These are phyloP conservation scores for Tremella fuciformis DNA, from an alignment of 768 basidiomycete species.

Conservation along the genomic window DNA sequence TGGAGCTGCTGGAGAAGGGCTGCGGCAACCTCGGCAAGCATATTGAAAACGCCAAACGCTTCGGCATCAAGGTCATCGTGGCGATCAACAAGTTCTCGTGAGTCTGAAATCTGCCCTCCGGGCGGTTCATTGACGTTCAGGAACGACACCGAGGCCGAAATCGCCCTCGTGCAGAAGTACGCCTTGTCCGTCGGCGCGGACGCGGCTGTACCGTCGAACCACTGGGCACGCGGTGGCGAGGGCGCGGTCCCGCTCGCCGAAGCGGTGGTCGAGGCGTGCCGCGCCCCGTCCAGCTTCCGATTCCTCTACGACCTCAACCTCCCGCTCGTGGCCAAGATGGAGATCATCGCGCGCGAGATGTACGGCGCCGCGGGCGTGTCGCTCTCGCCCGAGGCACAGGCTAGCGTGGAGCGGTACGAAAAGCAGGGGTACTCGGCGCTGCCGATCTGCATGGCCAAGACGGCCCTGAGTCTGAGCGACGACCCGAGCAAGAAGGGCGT, in stretches of 20 bases:
- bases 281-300: slow-evolving; percentile 72
- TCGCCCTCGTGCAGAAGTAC: slow-evolving; percentile 75
- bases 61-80: slow-evolving; percentile 92
- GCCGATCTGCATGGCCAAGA: slow-evolving; percentile 93
- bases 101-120: slow-evolving; percentile 49
- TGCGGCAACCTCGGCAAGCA: slow-evolving; percentile 90
- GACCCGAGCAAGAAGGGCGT: slow-evolving; percentile 87
- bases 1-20: slow-evolving; percentile 82
- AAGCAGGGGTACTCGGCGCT: slow-evolving; percentile 64
- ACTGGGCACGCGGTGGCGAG: slow-evolving; percentile 94
- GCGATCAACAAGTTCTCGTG: slow-evolving; percentile 94
- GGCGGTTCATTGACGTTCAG: slow-evolving; percentile 53
- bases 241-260: slow-evolving; percentile 88
- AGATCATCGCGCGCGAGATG: slow-evolving; percentile 79
- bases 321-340: slow-evolving; percentile 83
- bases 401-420: slow-evolving; percentile 86
- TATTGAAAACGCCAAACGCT: slow-evolving; percentile 91
- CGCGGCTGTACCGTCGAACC: slow-evolving; percentile 89
- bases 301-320: slow-evolving; percentile 86
- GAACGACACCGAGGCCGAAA: slow-evolving; percentile 83
- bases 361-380: slow-evolving; percentile 91
- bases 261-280: slow-evolving; percentile 83
- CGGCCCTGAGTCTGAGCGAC: slow-evolving; percentile 95
- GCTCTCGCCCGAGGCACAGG: slow-evolving; percentile 76
- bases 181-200: slow-evolving; percentile 85